phyloP scores from a whole-genome alignment of 495 filamentous ascomycete genomes.

The Podospora sp. region DNA sequence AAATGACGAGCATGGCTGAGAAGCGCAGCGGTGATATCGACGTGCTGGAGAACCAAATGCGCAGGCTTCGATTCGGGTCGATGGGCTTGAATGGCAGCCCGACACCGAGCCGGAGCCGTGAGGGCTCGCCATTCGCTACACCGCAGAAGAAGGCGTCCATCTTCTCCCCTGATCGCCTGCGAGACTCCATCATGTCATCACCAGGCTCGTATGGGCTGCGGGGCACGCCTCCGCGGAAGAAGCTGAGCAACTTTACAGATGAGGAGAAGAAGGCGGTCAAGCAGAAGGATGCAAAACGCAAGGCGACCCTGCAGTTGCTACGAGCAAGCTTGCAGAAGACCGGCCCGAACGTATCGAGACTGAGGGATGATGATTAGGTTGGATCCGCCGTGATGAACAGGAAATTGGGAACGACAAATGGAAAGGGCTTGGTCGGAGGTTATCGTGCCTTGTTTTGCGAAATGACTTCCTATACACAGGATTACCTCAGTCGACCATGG shows the following conservation, averaged over 20 bases:
- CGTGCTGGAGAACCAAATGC: conserved; percentile 82
- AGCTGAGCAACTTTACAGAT: conserved; percentile 53
- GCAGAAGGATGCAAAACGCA: conserved; percentile 29
- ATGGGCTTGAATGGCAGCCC: conserved; percentile 32
- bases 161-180: conserved; percentile 58
- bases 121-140: conserved; percentile 63
- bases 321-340: conserved; percentile 40
- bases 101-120: conserved; percentile 49
- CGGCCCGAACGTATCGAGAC: conserved; percentile 41
- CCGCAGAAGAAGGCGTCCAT: conserved; percentile 58
- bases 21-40: conserved; percentile 83
- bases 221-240: conserved; percentile 53
- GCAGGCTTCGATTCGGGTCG: conserved; percentile 62
- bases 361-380: conserved; percentile 37
- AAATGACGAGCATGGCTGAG: conserved; percentile 91
- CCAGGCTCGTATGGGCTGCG: conserved; percentile 47
- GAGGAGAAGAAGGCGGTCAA: conserved; percentile 54
- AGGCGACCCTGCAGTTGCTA: conserved; percentile 34
- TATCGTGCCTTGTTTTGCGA: neutral
- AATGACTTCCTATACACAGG: too few species aligned
- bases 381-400: neutral
- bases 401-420: neutral
- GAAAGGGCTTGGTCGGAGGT: neutral
- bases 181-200: conserved; percentile 50
- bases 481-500: neutral